These are phyloP conservation scores for Closterium sp. DNA, from an alignment of 139 green algal species.

Conservation along the genomic window DNA sequence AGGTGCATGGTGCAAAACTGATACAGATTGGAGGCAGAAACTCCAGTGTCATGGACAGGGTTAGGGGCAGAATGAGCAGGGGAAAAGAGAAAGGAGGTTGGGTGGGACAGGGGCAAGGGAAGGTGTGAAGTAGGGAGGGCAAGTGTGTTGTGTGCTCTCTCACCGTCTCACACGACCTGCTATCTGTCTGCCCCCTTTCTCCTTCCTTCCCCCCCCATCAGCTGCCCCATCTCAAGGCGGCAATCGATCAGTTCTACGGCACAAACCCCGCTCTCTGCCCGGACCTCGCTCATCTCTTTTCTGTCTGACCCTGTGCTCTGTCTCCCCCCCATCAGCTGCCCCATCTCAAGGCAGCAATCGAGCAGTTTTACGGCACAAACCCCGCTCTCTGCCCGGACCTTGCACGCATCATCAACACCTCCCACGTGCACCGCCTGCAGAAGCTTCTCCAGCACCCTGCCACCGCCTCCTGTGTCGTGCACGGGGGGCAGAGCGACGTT, in stretches of 20 bases:
- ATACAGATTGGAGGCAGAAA: too few relatives aligned
- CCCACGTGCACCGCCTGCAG: constrained; percentile 24
- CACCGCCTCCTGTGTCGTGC: constrained; percentile 12
- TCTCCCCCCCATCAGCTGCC: background rate
- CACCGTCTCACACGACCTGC: background rate
- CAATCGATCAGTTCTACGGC: constrained; percentile 18
- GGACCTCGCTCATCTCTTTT: background rate
- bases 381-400: background rate
- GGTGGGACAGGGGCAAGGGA: too few relatives aligned
- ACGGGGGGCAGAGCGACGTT: constrained; percentile 13
- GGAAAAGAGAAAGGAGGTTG: too few relatives aligned
- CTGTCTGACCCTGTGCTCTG: background rate
- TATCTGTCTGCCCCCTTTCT: background rate
- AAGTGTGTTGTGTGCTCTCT: background rate
- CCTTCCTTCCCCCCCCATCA: background rate
- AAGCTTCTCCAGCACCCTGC: background rate
- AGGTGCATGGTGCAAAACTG: too few relatives aligned
- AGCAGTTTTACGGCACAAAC: constrained; percentile 21
- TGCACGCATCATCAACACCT: constrained; percentile 23
- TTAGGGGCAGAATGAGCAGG: background rate
- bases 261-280: background rate
- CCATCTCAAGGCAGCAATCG: constrained; percentile 10
- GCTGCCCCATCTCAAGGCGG: constrained; percentile 5
- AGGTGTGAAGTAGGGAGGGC: too few relatives aligned
- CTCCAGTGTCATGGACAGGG: background rate